Conservation (phyloP, 208 protist genomes). For the Vickermania spadyakhi region DNA sequence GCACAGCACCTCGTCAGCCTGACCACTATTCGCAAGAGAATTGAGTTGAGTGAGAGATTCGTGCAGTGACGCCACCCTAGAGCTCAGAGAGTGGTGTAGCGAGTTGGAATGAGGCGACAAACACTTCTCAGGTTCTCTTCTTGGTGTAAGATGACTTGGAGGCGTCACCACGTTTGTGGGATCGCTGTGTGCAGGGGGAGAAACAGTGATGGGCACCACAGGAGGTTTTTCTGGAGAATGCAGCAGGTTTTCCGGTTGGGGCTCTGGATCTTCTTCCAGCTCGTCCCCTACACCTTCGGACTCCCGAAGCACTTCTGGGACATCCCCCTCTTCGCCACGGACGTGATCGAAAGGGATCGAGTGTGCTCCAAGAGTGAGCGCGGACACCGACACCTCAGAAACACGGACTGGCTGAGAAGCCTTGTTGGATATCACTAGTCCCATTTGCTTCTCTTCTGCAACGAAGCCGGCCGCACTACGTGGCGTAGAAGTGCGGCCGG, state of each 20-base stretch:
- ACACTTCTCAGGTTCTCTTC: no score
- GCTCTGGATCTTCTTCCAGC: neutral
- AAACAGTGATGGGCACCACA: neutral
- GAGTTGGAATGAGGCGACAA: neutral
- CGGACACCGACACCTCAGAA: no score
- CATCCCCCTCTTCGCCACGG: no score
- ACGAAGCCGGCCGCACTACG: neutral
- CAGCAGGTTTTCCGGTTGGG: neutral
- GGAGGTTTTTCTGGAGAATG: neutral
- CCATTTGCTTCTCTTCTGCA: neutral
- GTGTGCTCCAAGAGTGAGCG: no score
- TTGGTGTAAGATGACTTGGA: no score
- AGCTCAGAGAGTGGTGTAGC: neutral
- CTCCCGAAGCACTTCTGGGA: no score
- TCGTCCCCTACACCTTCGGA: no score
- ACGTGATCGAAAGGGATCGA: no score
- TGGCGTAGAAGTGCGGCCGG: neutral
- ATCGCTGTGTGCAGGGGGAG: neutral
- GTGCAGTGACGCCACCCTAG: slow-evolving; percentile 16
- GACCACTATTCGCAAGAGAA: slow-evolving; percentile 19
- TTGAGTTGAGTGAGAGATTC: slow-evolving; percentile 36
- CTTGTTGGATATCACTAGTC: no score
- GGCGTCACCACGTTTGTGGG: no score
- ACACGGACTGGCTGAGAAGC: no score
- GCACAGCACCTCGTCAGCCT: neutral